phyloP scores from a whole-genome alignment of 495 filamentous ascomycete genomes.

The Platismatia glauca region DNA sequence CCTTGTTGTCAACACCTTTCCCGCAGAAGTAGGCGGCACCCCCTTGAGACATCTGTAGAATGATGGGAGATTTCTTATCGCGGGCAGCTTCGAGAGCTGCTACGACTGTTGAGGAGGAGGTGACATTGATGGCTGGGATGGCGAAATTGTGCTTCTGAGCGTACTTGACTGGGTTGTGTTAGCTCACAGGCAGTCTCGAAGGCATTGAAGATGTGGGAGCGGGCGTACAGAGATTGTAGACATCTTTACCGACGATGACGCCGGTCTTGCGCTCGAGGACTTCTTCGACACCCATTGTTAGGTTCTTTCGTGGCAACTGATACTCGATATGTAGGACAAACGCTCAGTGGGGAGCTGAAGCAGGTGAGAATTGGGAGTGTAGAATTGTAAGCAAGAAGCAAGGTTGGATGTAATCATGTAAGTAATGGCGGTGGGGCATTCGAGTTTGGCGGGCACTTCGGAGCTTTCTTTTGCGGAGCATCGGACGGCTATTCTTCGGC shows the following conservation, averaged over 20 bases:
- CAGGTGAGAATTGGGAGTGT: background rate
- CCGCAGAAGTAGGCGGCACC: slow-evolving; percentile 49
- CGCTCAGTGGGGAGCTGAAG: background rate
- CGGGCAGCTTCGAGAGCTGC: slow-evolving; percentile 87
- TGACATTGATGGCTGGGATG: slow-evolving; percentile 91
- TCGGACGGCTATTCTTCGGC: background rate
- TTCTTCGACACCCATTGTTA: slow-evolving; percentile 9
- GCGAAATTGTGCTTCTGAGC: slow-evolving; percentile 77
- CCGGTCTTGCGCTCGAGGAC: slow-evolving; percentile 16
- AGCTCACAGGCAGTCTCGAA: background rate
- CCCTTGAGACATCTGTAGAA: slow-evolving; percentile 87
- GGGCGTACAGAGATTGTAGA: slow-evolving; percentile 38
- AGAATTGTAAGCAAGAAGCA: background rate
- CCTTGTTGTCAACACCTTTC: slow-evolving; percentile 54
- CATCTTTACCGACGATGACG: slow-evolving; percentile 20
- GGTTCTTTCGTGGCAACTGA: background rate
- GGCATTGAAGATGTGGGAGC: background rate
- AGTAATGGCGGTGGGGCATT: background rate
- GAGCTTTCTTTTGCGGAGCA: background rate
- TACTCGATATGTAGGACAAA: background rate
- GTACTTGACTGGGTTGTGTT: slow-evolving; percentile 54
- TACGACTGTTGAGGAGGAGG: slow-evolving; percentile 78
- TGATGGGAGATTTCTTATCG: slow-evolving; percentile 77
- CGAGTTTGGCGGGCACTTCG: background rate
- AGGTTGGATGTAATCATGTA: background rate